Base-by-base conservation (phyloP, 495 filamentous ascomycete species). In the Aspergillus leporis region DNA sequence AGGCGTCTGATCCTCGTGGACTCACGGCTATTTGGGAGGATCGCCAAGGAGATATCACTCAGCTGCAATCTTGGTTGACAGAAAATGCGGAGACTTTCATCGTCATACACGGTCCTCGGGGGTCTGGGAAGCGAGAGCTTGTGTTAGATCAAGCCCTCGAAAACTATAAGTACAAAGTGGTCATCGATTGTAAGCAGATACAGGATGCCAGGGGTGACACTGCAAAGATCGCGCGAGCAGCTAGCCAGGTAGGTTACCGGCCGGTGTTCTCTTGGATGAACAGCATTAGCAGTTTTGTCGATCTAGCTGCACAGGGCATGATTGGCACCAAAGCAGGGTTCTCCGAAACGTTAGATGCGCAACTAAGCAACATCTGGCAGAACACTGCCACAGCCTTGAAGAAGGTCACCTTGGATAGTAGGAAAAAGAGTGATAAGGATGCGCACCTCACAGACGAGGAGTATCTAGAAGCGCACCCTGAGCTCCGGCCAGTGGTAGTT, bases 201-300 rank as follows among this genome's bases (percentile, higher is more conserved):
- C 87, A 92, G 55, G 93, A 98, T 66, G 92, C 94, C 2, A 85
- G 89, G 28, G 94, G 94, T 0, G 94, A 98, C 70, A 86, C 86
- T n/a, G 85, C 86, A 3, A 96, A 90, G 7, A 97, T 98, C 54
- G 78, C 81, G 55, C 87, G 89, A 49, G 89, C 92, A 2, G 95
- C 95, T 2, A 70, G 75, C 5, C 84, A 93, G 65, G 94, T 98
- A 55, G 94, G 94, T 40, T 98, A 98, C 64, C 80, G 91, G 1
- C 94, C 94, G 0, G 83, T 98, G 7, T 98, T 98, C 71, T 93
- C 90, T 0, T 98, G 92, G 90, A 87, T 94, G 78, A 98, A 98
- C 70, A 96, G 86, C 61, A 83, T 97, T 56, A 95, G 89, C 70
- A 96, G 91, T 69, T 81, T 96, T 61, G 80, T 96, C 60, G 94